Evolutionary conservation across 2,329 filamentous ascomycete genomes (phyloP).

Genomic region (Neofusicoccum sp.): DNA sequence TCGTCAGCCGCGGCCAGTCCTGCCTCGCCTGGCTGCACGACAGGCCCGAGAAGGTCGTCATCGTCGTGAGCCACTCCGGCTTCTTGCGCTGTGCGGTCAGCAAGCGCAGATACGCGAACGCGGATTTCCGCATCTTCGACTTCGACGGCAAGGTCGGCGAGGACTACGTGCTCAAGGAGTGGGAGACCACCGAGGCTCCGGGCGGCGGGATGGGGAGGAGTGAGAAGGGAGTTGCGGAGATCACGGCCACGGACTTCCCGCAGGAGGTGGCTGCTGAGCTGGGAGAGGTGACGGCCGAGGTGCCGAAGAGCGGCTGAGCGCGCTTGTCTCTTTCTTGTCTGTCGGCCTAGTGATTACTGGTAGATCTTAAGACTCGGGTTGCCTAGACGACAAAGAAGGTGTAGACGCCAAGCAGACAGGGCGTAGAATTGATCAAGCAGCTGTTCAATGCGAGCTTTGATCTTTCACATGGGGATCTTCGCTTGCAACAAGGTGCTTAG

Average conservation of each 20-base stretch:
- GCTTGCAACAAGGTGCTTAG: background rate
- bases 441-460: background rate
- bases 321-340: background rate
- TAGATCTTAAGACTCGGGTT: background rate
- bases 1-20: constrained; percentile 55
- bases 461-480: background rate
- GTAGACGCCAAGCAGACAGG: background rate
- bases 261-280: constrained; percentile 14
- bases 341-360: background rate
- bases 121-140: constrained; percentile 64
- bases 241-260: constrained; percentile 26
- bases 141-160: constrained; percentile 44
- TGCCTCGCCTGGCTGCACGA: constrained; percentile 51
- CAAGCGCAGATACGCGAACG: constrained; percentile 54
- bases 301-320: background rate
- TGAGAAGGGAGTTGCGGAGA: constrained; percentile 31
- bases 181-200: constrained; percentile 46
- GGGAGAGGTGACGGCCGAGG: constrained; percentile 1
- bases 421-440: background rate
- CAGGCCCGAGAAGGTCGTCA: constrained; percentile 60
- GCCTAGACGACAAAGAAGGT: background rate
- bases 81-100: constrained; percentile 60
- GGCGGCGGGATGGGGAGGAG: constrained; percentile 55
- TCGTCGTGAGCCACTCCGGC: constrained; percentile 64
- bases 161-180: constrained; percentile 43